Percentiles rank a stretch among this genome's conserved stretches.
phyloP scores from a whole-genome alignment of 139 green algal species.

The Coccomyxa sp. region DNA sequence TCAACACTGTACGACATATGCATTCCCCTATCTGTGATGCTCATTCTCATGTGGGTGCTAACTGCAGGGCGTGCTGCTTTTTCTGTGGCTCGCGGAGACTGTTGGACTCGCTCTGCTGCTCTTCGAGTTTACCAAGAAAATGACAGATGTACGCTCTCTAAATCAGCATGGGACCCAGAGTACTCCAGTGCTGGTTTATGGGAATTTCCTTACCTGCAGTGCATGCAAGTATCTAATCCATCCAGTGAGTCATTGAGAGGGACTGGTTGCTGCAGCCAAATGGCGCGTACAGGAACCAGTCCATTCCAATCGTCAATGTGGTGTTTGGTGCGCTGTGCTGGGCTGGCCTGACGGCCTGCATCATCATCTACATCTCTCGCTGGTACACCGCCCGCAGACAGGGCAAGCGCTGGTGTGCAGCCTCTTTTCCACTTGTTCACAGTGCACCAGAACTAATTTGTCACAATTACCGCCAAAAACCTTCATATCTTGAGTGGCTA shows the following conservation, averaged over 20 bases:
- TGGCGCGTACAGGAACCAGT: neutral
- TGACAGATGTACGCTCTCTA: no score
- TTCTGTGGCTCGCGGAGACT: neutral
- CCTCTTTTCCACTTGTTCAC: neutral
- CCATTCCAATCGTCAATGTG: neutral
- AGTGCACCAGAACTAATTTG: no score
- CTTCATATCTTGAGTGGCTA: no score
- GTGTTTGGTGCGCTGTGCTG: neutral
- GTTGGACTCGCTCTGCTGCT: neutral
- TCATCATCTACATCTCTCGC: neutral
- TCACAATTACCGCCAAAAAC: no score
- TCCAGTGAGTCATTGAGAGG: no score
- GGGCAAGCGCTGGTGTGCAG: neutral
- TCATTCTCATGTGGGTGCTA: neutral
- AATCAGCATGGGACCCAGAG: no score
- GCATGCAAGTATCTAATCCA: no score
- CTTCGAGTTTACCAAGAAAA: neutral
- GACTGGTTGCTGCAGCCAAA: no score
- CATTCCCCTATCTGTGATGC: neutral
- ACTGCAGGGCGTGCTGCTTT: neutral
- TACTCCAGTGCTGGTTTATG: no score
- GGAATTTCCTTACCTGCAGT: no score
- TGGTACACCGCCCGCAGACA: neutral
- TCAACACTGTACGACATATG: no score
- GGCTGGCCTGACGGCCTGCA: neutral